Percentiles rank a stretch among this genome's conserved stretches.
Conservation (phyloP, 1,139 yeast genomes). For the Blastobotrys raffinosifermentans region DNA sequence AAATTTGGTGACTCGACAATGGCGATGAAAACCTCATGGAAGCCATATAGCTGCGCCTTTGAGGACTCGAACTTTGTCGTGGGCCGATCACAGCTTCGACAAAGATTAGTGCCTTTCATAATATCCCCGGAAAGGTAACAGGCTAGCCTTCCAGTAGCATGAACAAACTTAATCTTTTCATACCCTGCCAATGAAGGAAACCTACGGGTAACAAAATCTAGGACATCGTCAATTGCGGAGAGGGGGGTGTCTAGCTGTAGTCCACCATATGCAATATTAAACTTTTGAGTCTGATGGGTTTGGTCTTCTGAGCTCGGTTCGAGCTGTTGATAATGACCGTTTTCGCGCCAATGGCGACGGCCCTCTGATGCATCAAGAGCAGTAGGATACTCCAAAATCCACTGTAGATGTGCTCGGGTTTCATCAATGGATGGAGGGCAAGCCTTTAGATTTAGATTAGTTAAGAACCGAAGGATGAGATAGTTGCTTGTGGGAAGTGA, state of each 20-base stretch:
- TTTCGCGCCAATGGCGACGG: no score
- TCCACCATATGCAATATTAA: not conserved
- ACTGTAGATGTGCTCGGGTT: no score
- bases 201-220: not conserved
- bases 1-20: slow-evolving; percentile 16
- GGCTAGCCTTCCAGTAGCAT: slow-evolving; percentile 9
- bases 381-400: no score
- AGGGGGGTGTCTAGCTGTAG: not conserved
- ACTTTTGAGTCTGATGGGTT: not conserved
- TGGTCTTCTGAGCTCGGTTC: no score
- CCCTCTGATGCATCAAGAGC: no score
- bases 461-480: no score
- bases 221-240: not conserved
- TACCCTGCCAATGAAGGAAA: slow-evolving; percentile 5
- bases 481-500: no score
- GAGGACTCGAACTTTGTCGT: not conserved
- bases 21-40: slow-evolving; percentile 10
- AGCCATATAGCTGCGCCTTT: slow-evolving; percentile 7
- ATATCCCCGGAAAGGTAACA: slow-evolving; percentile 11
- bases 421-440: no score
- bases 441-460: no score
- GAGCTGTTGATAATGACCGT: no score
- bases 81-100: slow-evolving; percentile 7
- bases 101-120: slow-evolving; percentile 1
- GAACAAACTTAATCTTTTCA: slow-evolving; percentile 8